phyloP scores from a whole-genome alignment of 2,329 filamentous ascomycete species.

The Pseudogymnoascus sp. region DNA sequence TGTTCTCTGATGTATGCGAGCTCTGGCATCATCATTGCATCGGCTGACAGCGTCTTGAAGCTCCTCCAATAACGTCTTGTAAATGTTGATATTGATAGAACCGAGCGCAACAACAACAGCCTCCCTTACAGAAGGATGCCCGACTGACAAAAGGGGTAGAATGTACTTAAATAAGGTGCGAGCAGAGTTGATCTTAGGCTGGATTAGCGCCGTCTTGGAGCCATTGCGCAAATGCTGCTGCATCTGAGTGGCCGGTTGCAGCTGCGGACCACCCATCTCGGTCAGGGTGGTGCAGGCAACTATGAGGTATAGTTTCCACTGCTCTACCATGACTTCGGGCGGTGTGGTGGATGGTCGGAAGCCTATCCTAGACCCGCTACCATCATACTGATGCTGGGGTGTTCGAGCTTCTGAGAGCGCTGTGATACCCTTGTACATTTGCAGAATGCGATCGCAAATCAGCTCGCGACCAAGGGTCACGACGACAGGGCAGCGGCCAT shows the following conservation, averaged over 20 bases:
- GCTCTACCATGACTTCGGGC: conserved; percentile 83
- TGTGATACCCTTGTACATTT: conserved; percentile 83
- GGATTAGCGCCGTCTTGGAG: conserved; percentile 61
- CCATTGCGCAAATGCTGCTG: conserved; percentile 73
- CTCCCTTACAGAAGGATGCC: conserved; percentile 73
- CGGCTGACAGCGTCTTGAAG: conserved; percentile 77
- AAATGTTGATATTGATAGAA: conserved; percentile 91
- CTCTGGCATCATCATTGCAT: conserved; percentile 82
- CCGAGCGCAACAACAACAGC: conserved; percentile 88
- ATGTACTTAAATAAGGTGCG: conserved; percentile 84
- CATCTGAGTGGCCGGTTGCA: conserved; percentile 48
- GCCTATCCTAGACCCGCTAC: conserved; percentile 35
- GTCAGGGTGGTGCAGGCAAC: conserved; percentile 95
- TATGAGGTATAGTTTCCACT: conserved; percentile 96
- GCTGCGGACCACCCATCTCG: conserved; percentile 60
- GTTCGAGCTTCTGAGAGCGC: conserved; percentile 63
- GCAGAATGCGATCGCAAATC: conserved; percentile 82
- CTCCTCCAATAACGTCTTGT: conserved; percentile 81
- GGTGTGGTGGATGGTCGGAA: conserved; percentile 59
- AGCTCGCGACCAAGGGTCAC: conserved; percentile 86
- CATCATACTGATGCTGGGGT: conserved; percentile 55
- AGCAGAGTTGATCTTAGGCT: conserved; percentile 80
- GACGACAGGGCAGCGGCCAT: conserved; percentile 83
- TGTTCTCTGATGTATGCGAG: conserved; percentile 77
- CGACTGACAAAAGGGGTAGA: conserved; percentile 75